Evolutionary conservation across 257 asterid genomes (phyloP).

Genomic region (Schizonepeta tenuifolia): DNA sequence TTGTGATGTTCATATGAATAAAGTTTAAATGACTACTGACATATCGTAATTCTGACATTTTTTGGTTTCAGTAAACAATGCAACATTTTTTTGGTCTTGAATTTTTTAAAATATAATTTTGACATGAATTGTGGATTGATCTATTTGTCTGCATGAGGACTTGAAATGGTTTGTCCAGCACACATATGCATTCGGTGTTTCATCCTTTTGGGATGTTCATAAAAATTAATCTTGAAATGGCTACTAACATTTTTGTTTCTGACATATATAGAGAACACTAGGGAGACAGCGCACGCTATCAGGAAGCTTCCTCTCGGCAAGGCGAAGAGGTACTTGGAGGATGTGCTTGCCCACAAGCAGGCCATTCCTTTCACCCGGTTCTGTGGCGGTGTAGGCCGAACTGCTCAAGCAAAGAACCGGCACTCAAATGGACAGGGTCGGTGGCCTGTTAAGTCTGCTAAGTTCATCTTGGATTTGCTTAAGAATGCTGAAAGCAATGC

Average conservation of each 20-base stretch:
- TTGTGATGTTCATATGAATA: background rate
- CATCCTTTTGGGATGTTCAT: background rate
- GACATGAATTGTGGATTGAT: no score
- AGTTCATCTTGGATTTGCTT: constrained; percentile 65
- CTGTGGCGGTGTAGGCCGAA: constrained; percentile 76
- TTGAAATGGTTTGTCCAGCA: no score
- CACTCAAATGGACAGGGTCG: constrained; percentile 81
- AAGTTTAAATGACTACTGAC: no score
- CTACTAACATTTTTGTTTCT: background rate
- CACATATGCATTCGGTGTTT: no score
- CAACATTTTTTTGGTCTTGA: no score
- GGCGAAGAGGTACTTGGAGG: constrained; percentile 70
- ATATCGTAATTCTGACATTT: no score
- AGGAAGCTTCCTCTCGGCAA: constrained; percentile 59
- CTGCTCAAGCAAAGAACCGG: constrained; percentile 76
- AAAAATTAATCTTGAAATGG: background rate
- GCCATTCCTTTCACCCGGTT: constrained; percentile 78
- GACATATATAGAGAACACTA: constrained; percentile 46
- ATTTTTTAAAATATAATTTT: no score
- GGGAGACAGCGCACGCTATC: constrained; percentile 77
- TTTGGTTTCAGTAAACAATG: no score
- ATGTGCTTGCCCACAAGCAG: constrained; percentile 70
- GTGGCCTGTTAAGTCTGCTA: constrained; percentile 81
- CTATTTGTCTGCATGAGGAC: no score
- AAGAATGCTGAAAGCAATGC: constrained; percentile 84